Conservation (phyloP, 2,329 filamentous ascomycete species). For the Hirsutella rhossiliensis region DNA sequence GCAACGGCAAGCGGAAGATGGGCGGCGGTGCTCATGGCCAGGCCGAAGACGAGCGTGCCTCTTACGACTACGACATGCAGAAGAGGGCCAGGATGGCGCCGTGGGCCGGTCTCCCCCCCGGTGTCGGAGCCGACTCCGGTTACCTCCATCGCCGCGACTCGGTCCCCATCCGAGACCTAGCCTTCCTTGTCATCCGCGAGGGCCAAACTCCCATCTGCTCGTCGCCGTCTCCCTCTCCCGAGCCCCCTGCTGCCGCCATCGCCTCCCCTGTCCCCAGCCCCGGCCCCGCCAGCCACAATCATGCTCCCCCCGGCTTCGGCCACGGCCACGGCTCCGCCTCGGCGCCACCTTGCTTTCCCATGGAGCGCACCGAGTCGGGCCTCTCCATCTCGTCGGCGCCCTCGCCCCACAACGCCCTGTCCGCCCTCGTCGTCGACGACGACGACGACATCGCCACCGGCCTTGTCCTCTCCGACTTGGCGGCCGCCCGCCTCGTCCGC, state of each 20-base stretch:
- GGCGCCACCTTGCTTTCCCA: constrained; percentile 7
- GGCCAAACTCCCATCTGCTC: constrained; percentile 5
- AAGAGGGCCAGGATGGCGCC: not conserved
- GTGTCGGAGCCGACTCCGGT: not conserved
- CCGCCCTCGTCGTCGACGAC: constrained; percentile 11
- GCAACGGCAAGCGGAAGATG: not conserved
- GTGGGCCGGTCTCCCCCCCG: not conserved
- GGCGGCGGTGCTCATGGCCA: not conserved
- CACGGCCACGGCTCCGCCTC: not conserved
- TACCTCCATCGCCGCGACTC: constrained; percentile 7
- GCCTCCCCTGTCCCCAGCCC: constrained; percentile 4
- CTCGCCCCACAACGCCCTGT: constrained; percentile 14
- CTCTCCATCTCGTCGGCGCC: constrained; percentile 33
- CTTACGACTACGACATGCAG: not conserved
- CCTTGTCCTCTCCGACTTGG: constrained; percentile 27
- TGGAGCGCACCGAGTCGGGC: constrained; percentile 38
- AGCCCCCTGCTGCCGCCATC: constrained; percentile 2
- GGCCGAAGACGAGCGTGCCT: not conserved
- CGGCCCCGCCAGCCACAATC: not conserved
- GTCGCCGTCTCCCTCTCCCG: not conserved
- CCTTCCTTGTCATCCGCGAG: constrained; percentile 28
- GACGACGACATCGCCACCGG: constrained; percentile 13
- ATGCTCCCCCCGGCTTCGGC: not conserved
- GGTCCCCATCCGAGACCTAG: constrained; percentile 17
- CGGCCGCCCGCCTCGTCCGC: constrained; percentile 36